Percentiles rank a stretch among this genome's conserved stretches.
Evolutionary conservation across 2,329 filamentous ascomycete genomes (phyloP).

Genomic region (Tolypocladium amazonense): DNA sequence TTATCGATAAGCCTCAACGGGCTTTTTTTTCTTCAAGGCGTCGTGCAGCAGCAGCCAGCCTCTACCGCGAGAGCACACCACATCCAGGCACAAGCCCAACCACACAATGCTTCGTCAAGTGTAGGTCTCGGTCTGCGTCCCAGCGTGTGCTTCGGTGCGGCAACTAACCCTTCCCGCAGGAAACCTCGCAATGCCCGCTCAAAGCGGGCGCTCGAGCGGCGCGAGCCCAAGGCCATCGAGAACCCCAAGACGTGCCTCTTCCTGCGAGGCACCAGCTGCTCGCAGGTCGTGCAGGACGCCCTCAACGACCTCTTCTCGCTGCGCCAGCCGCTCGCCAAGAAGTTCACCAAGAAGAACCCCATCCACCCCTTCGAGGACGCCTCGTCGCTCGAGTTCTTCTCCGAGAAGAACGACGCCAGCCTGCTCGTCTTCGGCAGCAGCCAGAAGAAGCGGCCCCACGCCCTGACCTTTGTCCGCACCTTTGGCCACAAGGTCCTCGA

Average conservation of each 20-base stretch:
- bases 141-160: no score
- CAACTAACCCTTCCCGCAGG: conserved; percentile 19
- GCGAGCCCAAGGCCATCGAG: conserved; percentile 79
- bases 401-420: conserved; percentile 88
- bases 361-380: conserved; percentile 92
- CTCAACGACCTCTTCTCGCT: conserved; percentile 77
- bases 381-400: conserved; percentile 85
- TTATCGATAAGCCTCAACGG: conserved; percentile 21
- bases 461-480: conserved; percentile 69
- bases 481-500: conserved; percentile 85
- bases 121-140: conserved; percentile 17
- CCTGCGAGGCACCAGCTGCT: conserved; percentile 77
- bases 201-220: conserved; percentile 88
- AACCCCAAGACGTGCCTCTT: conserved; percentile 86
- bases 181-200: conserved; percentile 69
- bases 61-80: background rate
- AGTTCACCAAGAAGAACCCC: conserved; percentile 94
- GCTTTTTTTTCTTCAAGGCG: conserved; percentile 14
- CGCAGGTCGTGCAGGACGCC: conserved; percentile 71
- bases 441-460: conserved; percentile 93
- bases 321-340: conserved; percentile 74
- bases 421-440: conserved; percentile 75
- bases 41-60: background rate
- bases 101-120: conserved; percentile 38
- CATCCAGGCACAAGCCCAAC: background rate